Evolutionary conservation across 768 basidiomycete genomes (phyloP).

Genomic region (Nidula microcarpa): DNA sequence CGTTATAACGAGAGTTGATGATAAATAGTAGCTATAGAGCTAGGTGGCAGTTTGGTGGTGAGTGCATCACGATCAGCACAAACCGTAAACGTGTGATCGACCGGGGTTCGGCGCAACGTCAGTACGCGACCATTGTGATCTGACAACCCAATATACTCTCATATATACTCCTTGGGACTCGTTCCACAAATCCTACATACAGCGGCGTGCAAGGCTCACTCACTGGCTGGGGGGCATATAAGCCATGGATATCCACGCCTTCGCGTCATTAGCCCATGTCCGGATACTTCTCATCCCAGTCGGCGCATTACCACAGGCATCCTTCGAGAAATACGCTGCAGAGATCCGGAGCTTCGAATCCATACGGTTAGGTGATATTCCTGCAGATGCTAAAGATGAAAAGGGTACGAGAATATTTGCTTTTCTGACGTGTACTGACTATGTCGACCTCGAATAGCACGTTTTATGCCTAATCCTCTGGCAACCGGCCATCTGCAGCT

Average conservation of each 20-base stretch:
- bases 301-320: slow-evolving; percentile 63
- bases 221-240: too few species aligned
- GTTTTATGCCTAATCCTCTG: slow-evolving; percentile 77
- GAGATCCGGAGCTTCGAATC: slow-evolving; percentile 73
- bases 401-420: slow-evolving; percentile 45
- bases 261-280: slow-evolving; percentile 83
- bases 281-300: slow-evolving; percentile 85
- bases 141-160: too few species aligned
- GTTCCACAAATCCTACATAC: too few species aligned
- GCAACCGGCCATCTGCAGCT: slow-evolving; percentile 83
- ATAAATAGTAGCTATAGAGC: too few species aligned
- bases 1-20: too few species aligned
- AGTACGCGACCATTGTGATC: too few species aligned
- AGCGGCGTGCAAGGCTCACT: not conserved
- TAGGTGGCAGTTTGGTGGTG: too few species aligned
- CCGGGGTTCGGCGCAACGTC: too few species aligned
- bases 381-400: slow-evolving; percentile 74
- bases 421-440: not conserved
- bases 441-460: slow-evolving; percentile 35
- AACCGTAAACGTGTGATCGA: too few species aligned
- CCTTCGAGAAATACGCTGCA: slow-evolving; percentile 70
- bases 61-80: too few species aligned
- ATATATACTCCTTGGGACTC: too few species aligned
- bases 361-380: slow-evolving; percentile 80
- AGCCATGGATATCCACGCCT: slow-evolving; percentile 66